These are phyloP conservation scores for Trichoderma guizhouense DNA, from an alignment of 2,329 filamentous ascomycete genomes.

Conservation along the genomic window DNA sequence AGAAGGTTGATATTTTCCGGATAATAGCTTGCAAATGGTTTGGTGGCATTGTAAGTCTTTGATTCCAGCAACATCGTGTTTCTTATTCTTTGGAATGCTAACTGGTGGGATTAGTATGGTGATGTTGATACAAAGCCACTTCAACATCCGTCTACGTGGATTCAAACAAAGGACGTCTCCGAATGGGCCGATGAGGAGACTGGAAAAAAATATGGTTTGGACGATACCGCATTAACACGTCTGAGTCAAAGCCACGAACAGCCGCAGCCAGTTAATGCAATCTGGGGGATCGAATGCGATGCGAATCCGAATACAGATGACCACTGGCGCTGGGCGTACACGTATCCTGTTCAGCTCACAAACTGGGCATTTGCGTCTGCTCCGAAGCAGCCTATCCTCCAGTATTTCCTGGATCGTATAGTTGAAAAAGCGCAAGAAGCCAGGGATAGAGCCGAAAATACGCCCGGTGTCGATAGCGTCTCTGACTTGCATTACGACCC, in stretches of 20 bases:
- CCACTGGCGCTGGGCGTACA: conserved; percentile 28
- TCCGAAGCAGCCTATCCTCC: conserved; percentile 22
- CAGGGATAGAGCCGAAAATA: conserved; percentile 1
- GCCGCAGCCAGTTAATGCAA: conserved; percentile 21
- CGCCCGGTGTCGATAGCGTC: background rate
- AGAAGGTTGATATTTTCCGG: conserved; percentile 26
- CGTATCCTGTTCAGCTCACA: conserved; percentile 26
- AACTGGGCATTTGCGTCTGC: conserved; percentile 27
- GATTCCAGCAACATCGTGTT: background rate
- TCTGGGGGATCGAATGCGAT: conserved; percentile 27
- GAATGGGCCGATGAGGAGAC: conserved; percentile 23
- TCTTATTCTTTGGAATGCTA: background rate
- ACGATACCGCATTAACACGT: background rate
- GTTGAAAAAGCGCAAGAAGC: conserved; percentile 6
- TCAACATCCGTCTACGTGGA: conserved; percentile 23
- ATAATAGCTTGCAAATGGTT: conserved; percentile 25
- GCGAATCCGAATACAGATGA: conserved; percentile 22
- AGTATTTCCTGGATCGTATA: conserved; percentile 22
- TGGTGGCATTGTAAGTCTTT: conserved; percentile 25
- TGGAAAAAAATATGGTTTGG: conserved; percentile 19
- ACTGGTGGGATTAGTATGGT: conserved; percentile 21
- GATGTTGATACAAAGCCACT: conserved; percentile 27
- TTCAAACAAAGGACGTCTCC: conserved; percentile 21
- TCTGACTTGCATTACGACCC: conserved; percentile 18
- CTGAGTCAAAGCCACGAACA: background rate